phyloP scores from a whole-genome alignment of 2,329 filamentous ascomycete species.

The Aaosphaeria pasadenensis region DNA sequence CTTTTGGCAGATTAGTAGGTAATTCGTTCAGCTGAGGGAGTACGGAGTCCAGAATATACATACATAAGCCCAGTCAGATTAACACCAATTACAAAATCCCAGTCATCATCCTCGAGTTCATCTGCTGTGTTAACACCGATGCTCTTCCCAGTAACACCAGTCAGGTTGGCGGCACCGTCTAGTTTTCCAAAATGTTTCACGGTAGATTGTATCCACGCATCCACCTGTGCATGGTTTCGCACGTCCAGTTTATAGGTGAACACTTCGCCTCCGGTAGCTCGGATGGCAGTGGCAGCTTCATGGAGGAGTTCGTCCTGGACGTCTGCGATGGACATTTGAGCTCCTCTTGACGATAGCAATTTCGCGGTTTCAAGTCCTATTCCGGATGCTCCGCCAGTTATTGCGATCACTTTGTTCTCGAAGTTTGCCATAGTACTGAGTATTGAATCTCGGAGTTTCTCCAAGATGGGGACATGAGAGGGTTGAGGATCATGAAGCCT shows the following conservation, averaged over 20 bases:
- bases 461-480: no score
- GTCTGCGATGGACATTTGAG: conserved; percentile 10
- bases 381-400: conserved; percentile 28
- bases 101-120: conserved; percentile 13
- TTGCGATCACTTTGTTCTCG: conserved; percentile 5
- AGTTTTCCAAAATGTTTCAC: conserved; percentile 34
- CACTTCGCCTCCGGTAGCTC: conserved; percentile 3
- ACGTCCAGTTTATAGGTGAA: conserved; percentile 41
- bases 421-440: conserved; percentile 3
- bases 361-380: conserved; percentile 46
- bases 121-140: conserved; percentile 8
- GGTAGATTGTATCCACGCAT: conserved; percentile 36
- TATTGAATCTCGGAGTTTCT: no score
- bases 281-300: conserved; percentile 37
- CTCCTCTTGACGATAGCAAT: conserved; percentile 43
- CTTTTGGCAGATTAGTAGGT: background rate
- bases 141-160: conserved; percentile 23
- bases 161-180: conserved; percentile 41
- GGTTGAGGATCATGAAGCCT: no score
- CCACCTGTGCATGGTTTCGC: conserved; percentile 38
- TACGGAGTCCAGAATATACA: background rate
- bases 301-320: conserved; percentile 38
- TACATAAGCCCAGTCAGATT: conserved; percentile 40
- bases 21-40: background rate
- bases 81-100: conserved; percentile 20